Percentiles rank a stretch among this genome's conserved stretches.
Evolutionary conservation across 176 grass and related monocot genomes (phyloP).

Genomic region (Cenchrus purpureus): DNA sequence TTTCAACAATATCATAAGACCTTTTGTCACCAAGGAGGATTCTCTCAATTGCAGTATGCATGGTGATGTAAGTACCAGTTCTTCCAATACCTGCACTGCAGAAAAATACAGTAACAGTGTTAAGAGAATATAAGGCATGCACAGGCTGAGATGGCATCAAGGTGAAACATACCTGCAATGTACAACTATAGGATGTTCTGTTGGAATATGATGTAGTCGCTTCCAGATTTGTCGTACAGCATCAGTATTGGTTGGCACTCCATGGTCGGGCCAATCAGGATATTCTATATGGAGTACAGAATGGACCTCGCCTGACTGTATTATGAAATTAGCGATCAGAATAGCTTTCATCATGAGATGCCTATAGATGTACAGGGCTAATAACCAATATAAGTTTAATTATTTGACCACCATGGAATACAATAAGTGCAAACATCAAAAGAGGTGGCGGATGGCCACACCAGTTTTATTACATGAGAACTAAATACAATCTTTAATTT

Average conservation of each 20-base stretch:
- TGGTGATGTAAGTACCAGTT: slow-evolving; percentile 77
- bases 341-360: neutral
- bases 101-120: slow-evolving; percentile 38
- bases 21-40: slow-evolving; percentile 80
- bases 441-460: neutral
- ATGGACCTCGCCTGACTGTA: slow-evolving; percentile 67
- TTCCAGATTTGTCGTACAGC: slow-evolving; percentile 78
- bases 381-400: neutral
- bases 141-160: slow-evolving; percentile 17
- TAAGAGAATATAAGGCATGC: slow-evolving; percentile 7
- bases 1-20: slow-evolving; percentile 68
- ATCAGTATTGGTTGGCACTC: slow-evolving; percentile 60
- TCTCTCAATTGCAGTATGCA: slow-evolving; percentile 85
- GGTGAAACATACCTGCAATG: slow-evolving; percentile 87
- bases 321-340: slow-evolving; percentile 33
- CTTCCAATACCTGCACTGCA: slow-evolving; percentile 97
- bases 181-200: slow-evolving; percentile 65
- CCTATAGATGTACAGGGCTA: neutral
- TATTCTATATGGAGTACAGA: slow-evolving; percentile 80
- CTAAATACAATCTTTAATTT: neutral
- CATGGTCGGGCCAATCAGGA: slow-evolving; percentile 85
- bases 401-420: neutral
- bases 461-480: neutral
- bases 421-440: neutral
- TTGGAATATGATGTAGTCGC: slow-evolving; percentile 56